A percentile compares a stretch with the other conserved stretches of the same genome.
phyloP scores from a whole-genome alignment of 257 asterid genomes.

The Gardenia jasminoides region DNA sequence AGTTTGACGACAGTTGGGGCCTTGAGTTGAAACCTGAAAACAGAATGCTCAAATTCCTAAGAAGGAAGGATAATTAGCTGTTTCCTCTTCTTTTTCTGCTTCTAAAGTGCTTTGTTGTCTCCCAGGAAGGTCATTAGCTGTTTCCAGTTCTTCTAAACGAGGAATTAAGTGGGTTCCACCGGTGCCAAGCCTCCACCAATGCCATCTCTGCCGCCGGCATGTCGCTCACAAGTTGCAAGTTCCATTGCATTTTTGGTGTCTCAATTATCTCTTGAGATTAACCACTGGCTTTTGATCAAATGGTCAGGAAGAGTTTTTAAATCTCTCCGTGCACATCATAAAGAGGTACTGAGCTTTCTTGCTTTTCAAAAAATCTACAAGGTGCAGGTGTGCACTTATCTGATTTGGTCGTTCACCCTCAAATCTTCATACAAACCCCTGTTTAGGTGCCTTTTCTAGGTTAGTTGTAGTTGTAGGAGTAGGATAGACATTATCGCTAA shows the following conservation, averaged over 20 bases:
- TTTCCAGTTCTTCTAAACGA: neutral
- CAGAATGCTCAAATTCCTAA: slow-evolving; percentile 7
- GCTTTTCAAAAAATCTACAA: no score
- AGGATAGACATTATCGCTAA: no score
- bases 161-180: neutral
- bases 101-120: neutral
- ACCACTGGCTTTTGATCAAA: no score
- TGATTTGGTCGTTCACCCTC: no score
- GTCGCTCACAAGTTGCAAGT: neutral
- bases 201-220: neutral
- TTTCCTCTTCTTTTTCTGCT: neutral
- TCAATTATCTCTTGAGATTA: no score
- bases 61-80: neutral
- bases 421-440: no score
- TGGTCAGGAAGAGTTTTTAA: no score
- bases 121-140: slow-evolving; percentile 5
- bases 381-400: no score
- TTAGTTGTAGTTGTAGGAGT: no score
- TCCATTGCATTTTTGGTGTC: neutral
- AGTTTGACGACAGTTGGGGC: neutral
- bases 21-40: neutral
- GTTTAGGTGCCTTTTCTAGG: no score
- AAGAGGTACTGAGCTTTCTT: no score
- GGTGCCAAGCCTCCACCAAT: neutral
- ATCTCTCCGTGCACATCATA: no score